Percentiles rank a stretch among this genome's conserved stretches.
Conservation (phyloP, 2,329 filamentous ascomycete genomes). For the Ustilaginoidea virens region DNA sequence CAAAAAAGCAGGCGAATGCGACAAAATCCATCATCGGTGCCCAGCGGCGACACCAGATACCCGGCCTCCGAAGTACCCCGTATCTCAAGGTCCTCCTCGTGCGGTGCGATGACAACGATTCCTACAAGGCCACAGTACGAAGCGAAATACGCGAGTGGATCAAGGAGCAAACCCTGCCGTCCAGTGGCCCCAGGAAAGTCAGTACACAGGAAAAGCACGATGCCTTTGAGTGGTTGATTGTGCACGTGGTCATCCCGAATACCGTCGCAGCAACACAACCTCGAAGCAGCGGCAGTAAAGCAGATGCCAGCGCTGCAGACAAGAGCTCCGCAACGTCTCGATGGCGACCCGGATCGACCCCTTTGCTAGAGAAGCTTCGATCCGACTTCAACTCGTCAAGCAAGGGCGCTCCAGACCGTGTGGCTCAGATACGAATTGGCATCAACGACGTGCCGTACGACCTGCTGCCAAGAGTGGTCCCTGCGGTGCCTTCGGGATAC, state of each 20-base stretch:
- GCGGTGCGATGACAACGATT: conserved; percentile 89
- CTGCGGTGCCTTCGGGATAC: conserved; percentile 47
- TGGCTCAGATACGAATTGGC: conserved; percentile 72
- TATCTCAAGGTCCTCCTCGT: conserved; percentile 86
- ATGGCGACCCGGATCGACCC: conserved; percentile 67
- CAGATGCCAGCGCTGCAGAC: conserved; percentile 44
- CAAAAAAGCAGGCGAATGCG: conserved; percentile 18
- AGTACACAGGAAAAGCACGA: conserved; percentile 83
- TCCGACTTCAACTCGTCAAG: conserved; percentile 69
- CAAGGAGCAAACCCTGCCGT: conserved; percentile 53
- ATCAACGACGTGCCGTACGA: conserved; percentile 55
- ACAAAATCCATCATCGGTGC: conserved; percentile 18
- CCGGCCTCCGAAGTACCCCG: conserved; percentile 78
- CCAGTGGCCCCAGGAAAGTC: conserved; percentile 34
- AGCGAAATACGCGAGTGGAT: conserved; percentile 83
- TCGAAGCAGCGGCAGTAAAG: conserved; percentile 36
- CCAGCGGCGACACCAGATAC: conserved; percentile 75
- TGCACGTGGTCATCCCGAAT: conserved; percentile 85
- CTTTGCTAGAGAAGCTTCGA: conserved; percentile 76
- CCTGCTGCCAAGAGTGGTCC: conserved; percentile 44
- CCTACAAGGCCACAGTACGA: conserved; percentile 69
- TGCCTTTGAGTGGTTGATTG: conserved; percentile 86
- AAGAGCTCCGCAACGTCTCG: conserved; percentile 52
- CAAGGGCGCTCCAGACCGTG: conserved; percentile 59
- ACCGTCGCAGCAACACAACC: conserved; percentile 68